Base-by-base conservation (phyloP, 2,329 filamentous ascomycete genomes). In the Epichloe sibirici region DNA sequence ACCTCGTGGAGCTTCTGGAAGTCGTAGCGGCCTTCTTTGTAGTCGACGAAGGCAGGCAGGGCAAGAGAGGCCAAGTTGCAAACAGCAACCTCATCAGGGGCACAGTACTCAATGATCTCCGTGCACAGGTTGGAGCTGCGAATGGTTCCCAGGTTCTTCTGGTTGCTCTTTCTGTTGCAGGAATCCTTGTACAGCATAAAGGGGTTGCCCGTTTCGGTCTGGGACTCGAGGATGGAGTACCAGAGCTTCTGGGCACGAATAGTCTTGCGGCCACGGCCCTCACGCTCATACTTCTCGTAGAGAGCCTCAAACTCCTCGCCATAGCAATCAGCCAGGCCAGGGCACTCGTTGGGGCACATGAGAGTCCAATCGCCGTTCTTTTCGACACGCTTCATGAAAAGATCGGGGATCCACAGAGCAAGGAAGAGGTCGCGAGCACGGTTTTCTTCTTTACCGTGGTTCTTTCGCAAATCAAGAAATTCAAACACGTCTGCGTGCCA, bases 181-280 rank as follows among this genome's bases (percentile, higher is more conserved):
- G 85, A 81, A 73, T 98, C 93, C 79, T 98, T 98, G 84, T 98
- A 98, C 55, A 97, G 84, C 89, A 98, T 98, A 75, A 95, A 98
- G 48, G 93, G 93, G 73, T 95, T 97, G 62, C 93, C 93, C 45
- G 93, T 98, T 82, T 98, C 93, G 37, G 91, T 97, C 76, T 98
- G 93, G 48, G 93, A 88, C 74, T 98, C 93, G 47, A 98, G 81
- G 59, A 98, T 95, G 60, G 91, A 90, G 68, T 97, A 97, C 93
- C 93, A 98, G 54, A 98, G 85, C 80, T 98, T 98, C 78, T 98
- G 93, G 25, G 93, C 93, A 72, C 95, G 93, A 66, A 98, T 76
- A 21, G 88, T 96, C 75, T 86, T 86, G 59, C 90, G 89, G 58
- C 93, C 91, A 63, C 86, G 84, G 61, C 88, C 88, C 67, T 90